Evolutionary conservation across 129 eudicot genomes (phyloP), one percentile per base, ranked within the genome.

Genomic region (Ambrosia artemisiifolia): DNA sequence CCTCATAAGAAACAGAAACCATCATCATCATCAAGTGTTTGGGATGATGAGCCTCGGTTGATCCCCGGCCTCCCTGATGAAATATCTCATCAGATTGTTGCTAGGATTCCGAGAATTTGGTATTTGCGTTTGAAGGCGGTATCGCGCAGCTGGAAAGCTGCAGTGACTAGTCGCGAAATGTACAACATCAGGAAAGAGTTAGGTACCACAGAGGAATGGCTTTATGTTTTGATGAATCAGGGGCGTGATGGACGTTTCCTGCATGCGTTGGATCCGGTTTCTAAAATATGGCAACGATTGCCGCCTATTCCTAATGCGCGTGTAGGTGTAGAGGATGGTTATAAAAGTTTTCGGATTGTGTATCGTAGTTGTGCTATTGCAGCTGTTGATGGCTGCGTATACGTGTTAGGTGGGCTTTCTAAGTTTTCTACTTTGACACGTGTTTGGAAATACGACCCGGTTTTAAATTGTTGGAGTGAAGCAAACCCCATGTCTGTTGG

Each of bases 61-160:
- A 88, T 95, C 68, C 97, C 99, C 14, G 80, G 79, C 73, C 99
- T 95, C 42, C 99, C 99, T 3, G 96, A 95, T 78, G 99, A 95
- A 77, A 90, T 95, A 72, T 86, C 99, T 34, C 83, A 90, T 5
- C 94, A 90, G 69, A 95, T 95, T 60, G 89, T 95, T 9, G 97
- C 99, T 12, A 63, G 99, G 20, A 74, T 95, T 57, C 99, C 99
- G n/a, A 84, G 94, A 81, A 69, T 81, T 9, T 74, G 78, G 66
- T 84, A 90, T 46, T 70, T 84, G 70, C 79, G 78, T 16, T 85
- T 85, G 65, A 95, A 86, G 67, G 75, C 83, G 9, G 99, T 95
- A 40, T 95, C 99, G 16, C 81, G 81, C 44, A 86, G 86, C 84
- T 94, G 98, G 98, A 90, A 78, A 79, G 82, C 88, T 57, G 90